Percentiles rank a stretch among this genome's conserved stretches.
phyloP scores from a whole-genome alignment of 208 protist genomes.

The Jaenimonas drosophilae region DNA sequence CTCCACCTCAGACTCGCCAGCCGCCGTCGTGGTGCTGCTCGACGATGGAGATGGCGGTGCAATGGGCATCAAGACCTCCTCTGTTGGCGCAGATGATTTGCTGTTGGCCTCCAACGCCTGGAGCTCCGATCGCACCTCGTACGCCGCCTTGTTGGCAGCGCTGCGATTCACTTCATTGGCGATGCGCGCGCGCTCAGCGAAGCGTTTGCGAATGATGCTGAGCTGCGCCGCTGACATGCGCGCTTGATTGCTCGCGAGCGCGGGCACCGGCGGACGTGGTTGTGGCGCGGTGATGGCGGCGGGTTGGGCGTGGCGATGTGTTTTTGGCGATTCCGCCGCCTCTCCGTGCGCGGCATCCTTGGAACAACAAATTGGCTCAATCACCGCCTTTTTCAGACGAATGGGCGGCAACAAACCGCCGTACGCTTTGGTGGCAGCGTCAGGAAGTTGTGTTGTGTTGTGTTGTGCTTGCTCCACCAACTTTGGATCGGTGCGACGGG shows the following conservation, averaged over 20 bases:
- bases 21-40: background rate
- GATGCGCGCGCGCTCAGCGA: constrained; percentile 56
- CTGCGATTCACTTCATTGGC: constrained; percentile 37
- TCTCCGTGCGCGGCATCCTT: background rate
- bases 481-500: constrained; percentile 1
- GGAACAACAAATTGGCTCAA: too few relatives aligned
- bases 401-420: too few relatives aligned
- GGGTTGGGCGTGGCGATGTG: constrained; percentile 1
- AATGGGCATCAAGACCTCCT: background rate
- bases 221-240: constrained; percentile 29
- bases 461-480: too few relatives aligned
- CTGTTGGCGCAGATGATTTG: background rate
- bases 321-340: background rate
- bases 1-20: background rate
- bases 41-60: background rate
- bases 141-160: constrained; percentile 41
- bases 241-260: constrained; percentile 28
- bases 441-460: constrained; percentile 13
- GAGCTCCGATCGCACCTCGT: constrained; percentile 59
- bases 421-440: background rate
- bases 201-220: constrained; percentile 38
- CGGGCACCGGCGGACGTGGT: constrained; percentile 35
- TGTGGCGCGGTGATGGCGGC: constrained; percentile 11
- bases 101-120: constrained; percentile 44
- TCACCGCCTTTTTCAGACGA: too few relatives aligned